Percentiles rank a stretch among this genome's conserved stretches.
phyloP scores from a whole-genome alignment of 768 basidiomycete genomes.

The Mycena chlorophos region DNA sequence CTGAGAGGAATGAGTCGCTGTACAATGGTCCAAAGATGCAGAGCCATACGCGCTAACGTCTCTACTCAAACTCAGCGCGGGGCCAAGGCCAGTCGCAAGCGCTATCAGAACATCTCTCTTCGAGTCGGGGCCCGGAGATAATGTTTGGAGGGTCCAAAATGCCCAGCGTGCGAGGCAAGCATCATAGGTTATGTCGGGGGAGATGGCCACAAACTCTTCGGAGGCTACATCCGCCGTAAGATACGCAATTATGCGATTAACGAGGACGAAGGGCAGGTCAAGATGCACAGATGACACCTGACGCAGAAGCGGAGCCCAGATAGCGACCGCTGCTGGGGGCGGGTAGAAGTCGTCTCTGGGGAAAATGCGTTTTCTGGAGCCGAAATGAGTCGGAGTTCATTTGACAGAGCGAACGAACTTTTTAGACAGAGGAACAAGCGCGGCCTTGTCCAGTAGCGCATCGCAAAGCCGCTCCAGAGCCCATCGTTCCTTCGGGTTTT shows the following conservation, averaged over 20 bases:
- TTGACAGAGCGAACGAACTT: conserved; percentile 64
- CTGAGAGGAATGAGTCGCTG: background rate
- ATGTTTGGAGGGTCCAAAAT: conserved; percentile 55
- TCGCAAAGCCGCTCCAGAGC: conserved; percentile 70
- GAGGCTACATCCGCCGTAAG: conserved; percentile 28
- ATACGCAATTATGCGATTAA: conserved; percentile 42
- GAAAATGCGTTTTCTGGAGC: conserved; percentile 55
- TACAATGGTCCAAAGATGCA: background rate
- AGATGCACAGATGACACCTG: conserved; percentile 60
- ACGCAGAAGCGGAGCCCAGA: conserved; percentile 68
- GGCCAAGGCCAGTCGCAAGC: conserved; percentile 52
- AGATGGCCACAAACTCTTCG: conserved; percentile 18
- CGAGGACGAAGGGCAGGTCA: conserved; percentile 51
- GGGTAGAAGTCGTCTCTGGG: conserved; percentile 47
- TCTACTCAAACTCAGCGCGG: conserved; percentile 25
- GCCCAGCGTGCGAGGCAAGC: conserved; percentile 71
- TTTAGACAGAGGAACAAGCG: conserved; percentile 78
- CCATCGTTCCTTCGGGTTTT: conserved; percentile 60
- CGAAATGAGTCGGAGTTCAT: conserved; percentile 44
- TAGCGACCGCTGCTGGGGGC: conserved; percentile 47
- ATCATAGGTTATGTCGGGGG: conserved; percentile 38
- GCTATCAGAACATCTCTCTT: conserved; percentile 45
- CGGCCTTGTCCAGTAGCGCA: conserved; percentile 66
- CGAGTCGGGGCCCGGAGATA: conserved; percentile 38
- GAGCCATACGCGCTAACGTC: conserved; percentile 38